These are phyloP conservation scores for Quercus agrifolia DNA, from an alignment of 306 rosid species.

Conservation along the genomic window DNA sequence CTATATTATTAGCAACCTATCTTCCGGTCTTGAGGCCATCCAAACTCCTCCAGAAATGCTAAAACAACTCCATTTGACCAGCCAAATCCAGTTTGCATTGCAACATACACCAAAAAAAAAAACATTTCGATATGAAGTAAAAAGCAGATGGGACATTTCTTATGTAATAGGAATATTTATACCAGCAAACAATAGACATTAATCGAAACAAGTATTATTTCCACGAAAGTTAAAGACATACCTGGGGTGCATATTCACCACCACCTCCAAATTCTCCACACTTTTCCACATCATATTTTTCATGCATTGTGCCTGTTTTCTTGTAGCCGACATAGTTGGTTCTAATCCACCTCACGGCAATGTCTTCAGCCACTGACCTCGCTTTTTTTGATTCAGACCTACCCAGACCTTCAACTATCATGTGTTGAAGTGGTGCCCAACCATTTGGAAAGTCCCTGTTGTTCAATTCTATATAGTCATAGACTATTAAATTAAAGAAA, in stretches of 20 bases:
- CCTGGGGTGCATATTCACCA: conserved; percentile 79
- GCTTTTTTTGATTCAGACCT: conserved; percentile 68
- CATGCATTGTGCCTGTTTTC: conserved; percentile 72
- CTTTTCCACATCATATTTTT: conserved; percentile 63
- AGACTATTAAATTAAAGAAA: background rate
- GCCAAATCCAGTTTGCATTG: conserved; percentile 92
- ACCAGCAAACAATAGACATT: background rate
- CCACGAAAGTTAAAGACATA: conserved; percentile 1
- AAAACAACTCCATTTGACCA: conserved; percentile 94
- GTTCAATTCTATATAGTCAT: background rate
- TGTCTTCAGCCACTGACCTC: conserved; percentile 58
- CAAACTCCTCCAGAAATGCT: conserved; percentile 92
- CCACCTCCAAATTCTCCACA: conserved; percentile 78
- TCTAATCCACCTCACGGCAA: conserved; percentile 69
- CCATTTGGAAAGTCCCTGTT: conserved; percentile 87
- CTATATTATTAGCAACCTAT: conserved; percentile 34
- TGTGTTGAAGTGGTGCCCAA: conserved; percentile 88
- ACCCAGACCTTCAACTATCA: conserved; percentile 77
- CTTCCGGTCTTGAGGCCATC: conserved; percentile 74
- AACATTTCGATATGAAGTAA: background rate
- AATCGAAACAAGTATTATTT: background rate
- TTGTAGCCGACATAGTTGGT: conserved; percentile 65
- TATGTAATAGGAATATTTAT: background rate
- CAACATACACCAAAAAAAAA: conserved; percentile 3
- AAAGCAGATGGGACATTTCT: background rate